A percentile compares a stretch with the other conserved stretches of the same genome.
Evolutionary conservation across 306 rosid species (phyloP).

Genomic region (Dryas octopetala): DNA sequence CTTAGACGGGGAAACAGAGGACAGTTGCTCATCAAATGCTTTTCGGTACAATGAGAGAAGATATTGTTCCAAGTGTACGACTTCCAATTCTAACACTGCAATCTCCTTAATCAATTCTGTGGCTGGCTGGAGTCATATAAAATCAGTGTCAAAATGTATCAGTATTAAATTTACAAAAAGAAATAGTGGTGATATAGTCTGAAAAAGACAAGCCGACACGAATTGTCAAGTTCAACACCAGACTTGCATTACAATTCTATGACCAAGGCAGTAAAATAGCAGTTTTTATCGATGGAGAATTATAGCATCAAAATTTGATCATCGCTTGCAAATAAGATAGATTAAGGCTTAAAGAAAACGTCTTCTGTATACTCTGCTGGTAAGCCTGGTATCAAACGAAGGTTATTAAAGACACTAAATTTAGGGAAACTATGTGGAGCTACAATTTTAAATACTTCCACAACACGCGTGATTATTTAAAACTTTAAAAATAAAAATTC

Average conservation of each 20-base stretch:
- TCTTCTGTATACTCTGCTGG: not conserved
- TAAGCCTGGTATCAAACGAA: not conserved
- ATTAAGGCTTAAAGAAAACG: not conserved
- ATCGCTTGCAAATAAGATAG: not conserved
- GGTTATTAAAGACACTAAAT: not conserved
- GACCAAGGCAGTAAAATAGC: not conserved
- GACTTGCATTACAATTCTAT: not conserved
- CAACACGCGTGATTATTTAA: not conserved
- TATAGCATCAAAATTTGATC: not conserved
- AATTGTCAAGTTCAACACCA: not conserved
- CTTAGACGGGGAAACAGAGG: constrained; percentile 55
- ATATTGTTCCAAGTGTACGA: constrained; percentile 89
- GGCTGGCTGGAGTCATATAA: constrained; percentile 65
- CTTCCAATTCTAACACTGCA: constrained; percentile 85
- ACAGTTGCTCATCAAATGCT: constrained; percentile 75
- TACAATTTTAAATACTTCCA: not conserved
- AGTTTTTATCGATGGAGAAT: not conserved
- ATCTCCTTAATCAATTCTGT: constrained; percentile 89
- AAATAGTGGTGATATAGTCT: not conserved
- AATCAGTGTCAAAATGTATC: constrained; percentile 13
- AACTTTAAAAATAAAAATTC: too few relatives aligned
- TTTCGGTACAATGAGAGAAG: constrained; percentile 88
- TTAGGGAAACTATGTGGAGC: not conserved
- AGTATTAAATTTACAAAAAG: not conserved
- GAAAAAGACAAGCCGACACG: not conserved